These are phyloP conservation scores for Salvia sclarea DNA, from an alignment of 305 asterid species.

Conservation along the genomic window DNA sequence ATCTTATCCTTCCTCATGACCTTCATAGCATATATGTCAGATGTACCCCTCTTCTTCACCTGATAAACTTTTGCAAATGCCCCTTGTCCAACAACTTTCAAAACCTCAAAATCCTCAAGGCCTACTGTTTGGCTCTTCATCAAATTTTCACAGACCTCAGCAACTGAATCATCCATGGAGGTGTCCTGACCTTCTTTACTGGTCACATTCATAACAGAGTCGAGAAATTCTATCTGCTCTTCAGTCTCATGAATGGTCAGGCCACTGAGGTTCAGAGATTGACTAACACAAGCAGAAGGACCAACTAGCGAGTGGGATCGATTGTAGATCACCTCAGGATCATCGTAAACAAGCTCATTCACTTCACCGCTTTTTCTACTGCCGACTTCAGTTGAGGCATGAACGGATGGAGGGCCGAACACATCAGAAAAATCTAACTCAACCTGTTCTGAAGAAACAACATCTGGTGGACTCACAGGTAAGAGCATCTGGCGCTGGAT, in stretches of 20 bases:
- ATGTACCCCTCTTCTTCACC: constrained; percentile 69
- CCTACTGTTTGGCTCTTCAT: constrained; percentile 45
- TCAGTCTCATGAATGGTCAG: constrained; percentile 51
- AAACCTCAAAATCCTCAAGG: constrained; percentile 74
- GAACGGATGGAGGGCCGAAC: constrained; percentile 65
- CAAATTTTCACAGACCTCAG: constrained; percentile 35
- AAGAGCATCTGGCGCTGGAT: constrained; percentile 39
- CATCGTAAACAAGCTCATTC: constrained; percentile 50
- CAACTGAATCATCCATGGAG: constrained; percentile 32
- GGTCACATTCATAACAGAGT: constrained; percentile 29
- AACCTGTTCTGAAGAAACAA: constrained; percentile 43
- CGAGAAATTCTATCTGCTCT: constrained; percentile 46
- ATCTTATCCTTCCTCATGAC: constrained; percentile 87
- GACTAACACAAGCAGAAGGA: constrained; percentile 57
- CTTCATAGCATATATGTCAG: constrained; percentile 87
- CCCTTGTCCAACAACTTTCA: constrained; percentile 90
- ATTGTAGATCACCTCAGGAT: constrained; percentile 59
- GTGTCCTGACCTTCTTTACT: constrained; percentile 38
- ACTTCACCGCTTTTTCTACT: constrained; percentile 40
- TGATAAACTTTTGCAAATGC: constrained; percentile 93
- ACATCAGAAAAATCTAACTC: constrained; percentile 80
- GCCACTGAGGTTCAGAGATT: constrained; percentile 46
- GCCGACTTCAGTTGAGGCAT: constrained; percentile 31
- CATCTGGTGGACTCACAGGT: constrained; percentile 47
- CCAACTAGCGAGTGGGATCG: constrained; percentile 80